Evolutionary conservation across 495 filamentous ascomycete species (phyloP).

Genomic region (Tuber umbilicatum): DNA sequence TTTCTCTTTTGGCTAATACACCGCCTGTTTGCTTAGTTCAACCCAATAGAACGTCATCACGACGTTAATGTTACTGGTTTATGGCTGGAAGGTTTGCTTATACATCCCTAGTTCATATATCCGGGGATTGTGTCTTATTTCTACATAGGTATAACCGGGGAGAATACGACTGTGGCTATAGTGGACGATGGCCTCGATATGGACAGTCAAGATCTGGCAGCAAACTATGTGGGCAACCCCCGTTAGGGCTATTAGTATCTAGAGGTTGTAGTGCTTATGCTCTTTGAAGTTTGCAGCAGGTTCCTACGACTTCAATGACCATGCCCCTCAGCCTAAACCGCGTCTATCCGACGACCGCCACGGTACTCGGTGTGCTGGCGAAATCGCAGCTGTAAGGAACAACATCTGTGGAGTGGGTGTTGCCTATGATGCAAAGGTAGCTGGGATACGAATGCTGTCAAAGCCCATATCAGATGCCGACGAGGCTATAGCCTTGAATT

Average conservation of each 20-base stretch:
- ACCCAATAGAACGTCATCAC: slow-evolving; percentile 71
- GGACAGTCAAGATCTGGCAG: slow-evolving; percentile 88
- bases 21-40: slow-evolving; percentile 49
- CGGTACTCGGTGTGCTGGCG: slow-evolving; percentile 89
- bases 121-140: slow-evolving; percentile 7
- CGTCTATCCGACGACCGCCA: slow-evolving; percentile 74
- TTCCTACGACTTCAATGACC: slow-evolving; percentile 93
- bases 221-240: slow-evolving; percentile 52
- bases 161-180: slow-evolving; percentile 81
- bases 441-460: slow-evolving; percentile 73
- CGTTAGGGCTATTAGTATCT: not conserved
- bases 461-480: slow-evolving; percentile 86
- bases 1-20: not conserved
- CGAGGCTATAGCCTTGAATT: slow-evolving; percentile 87
- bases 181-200: slow-evolving; percentile 96
- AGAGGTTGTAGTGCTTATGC: not conserved
- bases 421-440: slow-evolving; percentile 82
- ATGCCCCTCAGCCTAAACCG: slow-evolving; percentile 68
- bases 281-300: slow-evolving; percentile 67
- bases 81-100: slow-evolving; percentile 63
- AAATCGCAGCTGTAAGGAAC: slow-evolving; percentile 84
- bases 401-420: slow-evolving; percentile 93
- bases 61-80: slow-evolving; percentile 91
- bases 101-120: not conserved
- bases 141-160: slow-evolving; percentile 61